Evolutionary conservation across 352 stramenopile species (phyloP).

Genomic region (Phytophthora uliginosa): DNA sequence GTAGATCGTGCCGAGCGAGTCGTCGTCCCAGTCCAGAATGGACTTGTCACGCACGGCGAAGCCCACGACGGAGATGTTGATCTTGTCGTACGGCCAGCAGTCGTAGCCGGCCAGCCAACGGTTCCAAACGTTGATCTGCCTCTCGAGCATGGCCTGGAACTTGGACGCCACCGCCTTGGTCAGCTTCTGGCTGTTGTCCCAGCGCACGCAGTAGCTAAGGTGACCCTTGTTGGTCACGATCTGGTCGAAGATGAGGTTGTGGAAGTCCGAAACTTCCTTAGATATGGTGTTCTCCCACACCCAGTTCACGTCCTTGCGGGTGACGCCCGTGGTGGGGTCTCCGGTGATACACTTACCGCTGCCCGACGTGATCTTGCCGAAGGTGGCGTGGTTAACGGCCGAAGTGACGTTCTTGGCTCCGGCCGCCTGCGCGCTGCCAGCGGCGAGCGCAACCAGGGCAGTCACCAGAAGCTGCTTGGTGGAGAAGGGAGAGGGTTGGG

Average conservation of each 20-base stretch:
- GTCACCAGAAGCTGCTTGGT: neutral
- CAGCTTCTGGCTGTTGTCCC: neutral
- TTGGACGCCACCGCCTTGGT: neutral
- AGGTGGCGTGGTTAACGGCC: slow-evolving; percentile 5
- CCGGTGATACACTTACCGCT: slow-evolving; percentile 7
- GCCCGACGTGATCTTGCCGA: slow-evolving; percentile 9
- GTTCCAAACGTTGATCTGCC: neutral
- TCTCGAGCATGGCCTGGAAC: neutral
- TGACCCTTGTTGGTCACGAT: neutral
- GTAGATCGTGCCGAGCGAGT: neutral
- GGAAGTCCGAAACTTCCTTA: slow-evolving; percentile 7
- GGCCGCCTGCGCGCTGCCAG: neutral
- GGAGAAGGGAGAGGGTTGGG: neutral
- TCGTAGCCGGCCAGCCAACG: neutral
- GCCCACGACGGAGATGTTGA: neutral
- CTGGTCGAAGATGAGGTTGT: neutral
- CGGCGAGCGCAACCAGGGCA: neutral
- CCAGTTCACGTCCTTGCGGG: slow-evolving; percentile 13
- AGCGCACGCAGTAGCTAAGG: neutral
- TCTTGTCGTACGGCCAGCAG: slow-evolving; percentile 2
- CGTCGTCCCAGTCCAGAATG: neutral
- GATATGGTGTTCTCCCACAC: slow-evolving; percentile 25
- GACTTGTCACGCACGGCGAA: neutral
- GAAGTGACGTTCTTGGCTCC: neutral
- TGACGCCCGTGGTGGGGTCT: slow-evolving; percentile 12